Evolutionary conservation across 768 basidiomycete genomes (phyloP), one percentile per base, ranked within the genome.

Genomic region (Mycena haematopus): DNA sequence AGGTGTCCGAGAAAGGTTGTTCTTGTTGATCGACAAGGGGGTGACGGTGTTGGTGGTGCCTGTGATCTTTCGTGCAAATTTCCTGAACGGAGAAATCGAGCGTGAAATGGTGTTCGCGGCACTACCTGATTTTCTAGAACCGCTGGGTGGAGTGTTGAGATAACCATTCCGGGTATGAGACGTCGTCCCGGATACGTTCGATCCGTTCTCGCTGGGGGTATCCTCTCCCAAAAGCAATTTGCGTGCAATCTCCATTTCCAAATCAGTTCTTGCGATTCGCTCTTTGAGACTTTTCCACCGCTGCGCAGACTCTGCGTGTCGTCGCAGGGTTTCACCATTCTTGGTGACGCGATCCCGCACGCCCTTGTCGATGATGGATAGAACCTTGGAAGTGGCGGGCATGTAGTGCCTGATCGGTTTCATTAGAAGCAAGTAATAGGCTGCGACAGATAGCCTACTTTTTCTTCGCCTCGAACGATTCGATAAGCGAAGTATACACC

Each of bases 311-410:
- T 97, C 96, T 2, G 91, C 90, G 72, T 93, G 93, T 68, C 94
- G 82, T 63, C 96, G 84, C 52, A 99, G 77, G 35, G 94, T 94
- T 78, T 98, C 96, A 1, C 96, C 96, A 66, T 98, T 99, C 84
- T 95, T 96, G 22, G 96, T 98, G 6, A 95, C 90, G 58, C 96
- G 87, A 66, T 97, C 95, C 59, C 87, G 86, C 29, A 98, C 91
- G 25, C 95, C 95, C 75, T 94, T 97, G 74, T 95, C 94, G 69
- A 99, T 91, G 69, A 97, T 95, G 25, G 91, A 87, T 25, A 99
- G 82, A 50, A 96, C 95, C 72, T 96, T 95, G 8, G 88, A 90
- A 4, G 92, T 92, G 38, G 95, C 94, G 1, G 96, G 97, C 78
- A 94, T 88, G 73, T 99, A 99, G 74, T 97, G 95, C 72, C 94